Percentiles rank a stretch among this genome's conserved stretches.
These are phyloP conservation scores for Gremmenia infestans DNA, from an alignment of 2,329 filamentous ascomycete species.

Conservation along the genomic window DNA sequence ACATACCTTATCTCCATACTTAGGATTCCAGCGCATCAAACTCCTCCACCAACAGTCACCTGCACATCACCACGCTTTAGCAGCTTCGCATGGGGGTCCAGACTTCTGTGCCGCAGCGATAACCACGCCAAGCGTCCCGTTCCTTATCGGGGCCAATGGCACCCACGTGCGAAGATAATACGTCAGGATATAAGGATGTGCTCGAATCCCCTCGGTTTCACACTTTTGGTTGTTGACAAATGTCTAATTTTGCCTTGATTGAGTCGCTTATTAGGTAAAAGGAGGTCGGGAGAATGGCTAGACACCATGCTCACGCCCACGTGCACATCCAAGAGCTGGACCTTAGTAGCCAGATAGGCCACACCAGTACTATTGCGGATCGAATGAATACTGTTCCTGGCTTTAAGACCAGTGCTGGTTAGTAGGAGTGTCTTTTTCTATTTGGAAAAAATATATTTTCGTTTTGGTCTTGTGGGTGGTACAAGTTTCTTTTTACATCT, in stretches of 20 bases:
- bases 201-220: background rate
- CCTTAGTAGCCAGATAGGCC: slow-evolving; percentile 38
- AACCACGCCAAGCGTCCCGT: background rate
- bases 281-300: background rate
- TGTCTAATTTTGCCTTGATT: background rate
- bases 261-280: background rate
- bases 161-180: slow-evolving; percentile 11
- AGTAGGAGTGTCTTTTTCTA: slow-evolving; percentile 31
- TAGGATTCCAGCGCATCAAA: too few relatives aligned
- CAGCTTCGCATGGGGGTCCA: too few relatives aligned
- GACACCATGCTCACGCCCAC: slow-evolving; percentile 9
- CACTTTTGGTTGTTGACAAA: background rate
- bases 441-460: slow-evolving; percentile 9
- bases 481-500: background rate
- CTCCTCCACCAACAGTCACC: too few relatives aligned
- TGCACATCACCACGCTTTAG: too few relatives aligned
- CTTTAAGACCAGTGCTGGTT: slow-evolving; percentile 56
- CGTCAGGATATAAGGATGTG: slow-evolving; percentile 10
- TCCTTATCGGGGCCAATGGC: slow-evolving; percentile 4
- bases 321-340: slow-evolving; percentile 36
- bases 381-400: slow-evolving; percentile 52
- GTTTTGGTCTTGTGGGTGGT: background rate
- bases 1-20: too few relatives aligned
- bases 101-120: background rate
- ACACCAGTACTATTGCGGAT: slow-evolving; percentile 42